Percentiles rank a stretch among this genome's conserved stretches.
Conservation (phyloP, 306 rosid genomes). For the Medicago truncatula region DNA sequence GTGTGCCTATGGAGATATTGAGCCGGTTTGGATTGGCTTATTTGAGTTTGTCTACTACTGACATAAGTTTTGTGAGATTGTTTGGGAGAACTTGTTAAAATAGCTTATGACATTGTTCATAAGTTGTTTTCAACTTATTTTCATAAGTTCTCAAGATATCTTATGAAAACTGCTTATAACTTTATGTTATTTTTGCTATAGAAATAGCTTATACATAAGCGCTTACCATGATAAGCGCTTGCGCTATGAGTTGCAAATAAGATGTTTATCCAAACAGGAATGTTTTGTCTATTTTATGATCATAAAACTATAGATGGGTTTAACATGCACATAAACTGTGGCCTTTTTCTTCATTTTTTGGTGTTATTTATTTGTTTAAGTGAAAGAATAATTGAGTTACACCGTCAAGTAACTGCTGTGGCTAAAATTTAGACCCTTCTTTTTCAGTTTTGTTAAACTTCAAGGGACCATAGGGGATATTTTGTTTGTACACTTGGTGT, state of each 20-base stretch:
- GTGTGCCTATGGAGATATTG: conserved; percentile 8
- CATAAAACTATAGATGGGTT: conserved; percentile 4
- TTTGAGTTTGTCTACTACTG: too few relatives aligned
- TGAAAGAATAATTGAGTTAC: conserved; percentile 11
- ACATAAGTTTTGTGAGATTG: too few relatives aligned
- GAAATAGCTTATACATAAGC: too few relatives aligned
- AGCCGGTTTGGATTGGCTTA: not conserved
- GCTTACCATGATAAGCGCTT: too few relatives aligned
- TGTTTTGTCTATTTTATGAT: not conserved
- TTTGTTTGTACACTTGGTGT: conserved; percentile 6
- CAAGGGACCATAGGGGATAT: not conserved
- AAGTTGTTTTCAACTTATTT: not conserved
- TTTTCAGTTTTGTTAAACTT: not conserved
- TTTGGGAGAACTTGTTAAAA: too few relatives aligned
- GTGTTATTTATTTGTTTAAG: conserved; percentile 8
- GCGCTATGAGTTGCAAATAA: too few relatives aligned
- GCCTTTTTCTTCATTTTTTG: conserved; percentile 5
- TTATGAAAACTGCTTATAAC: too few relatives aligned
- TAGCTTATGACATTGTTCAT: too few relatives aligned
- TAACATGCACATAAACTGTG: not conserved
- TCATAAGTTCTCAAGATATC: not conserved
- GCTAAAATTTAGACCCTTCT: not conserved
- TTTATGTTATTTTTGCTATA: too few relatives aligned
- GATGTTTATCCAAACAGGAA: too few relatives aligned
- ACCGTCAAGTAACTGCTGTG: not conserved